phyloP scores from a whole-genome alignment of 2,329 filamentous ascomycete species.

The Xylariaceae sp. region DNA sequence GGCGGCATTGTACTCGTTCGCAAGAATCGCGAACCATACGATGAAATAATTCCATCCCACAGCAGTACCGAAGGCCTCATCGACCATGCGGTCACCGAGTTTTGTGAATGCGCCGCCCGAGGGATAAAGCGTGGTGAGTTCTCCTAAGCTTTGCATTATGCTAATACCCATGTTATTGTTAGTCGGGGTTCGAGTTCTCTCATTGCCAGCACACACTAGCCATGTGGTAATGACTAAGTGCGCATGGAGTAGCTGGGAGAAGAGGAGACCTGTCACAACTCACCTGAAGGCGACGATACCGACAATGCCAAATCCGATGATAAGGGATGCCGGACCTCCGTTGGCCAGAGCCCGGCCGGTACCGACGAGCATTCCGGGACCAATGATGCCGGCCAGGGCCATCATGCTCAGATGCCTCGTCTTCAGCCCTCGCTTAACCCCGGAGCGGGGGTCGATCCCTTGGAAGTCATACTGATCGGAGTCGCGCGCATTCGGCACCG shows the following conservation, averaged over 20 bases:
- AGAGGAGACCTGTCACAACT: slow-evolving; percentile 28
- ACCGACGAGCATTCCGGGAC: slow-evolving; percentile 67
- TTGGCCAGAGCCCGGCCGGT: slow-evolving; percentile 62
- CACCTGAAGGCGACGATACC: slow-evolving; percentile 56
- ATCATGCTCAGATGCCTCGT: slow-evolving; percentile 60
- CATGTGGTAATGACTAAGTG: neutral
- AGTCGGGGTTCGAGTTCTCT: neutral
- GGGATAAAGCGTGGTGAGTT: slow-evolving; percentile 68
- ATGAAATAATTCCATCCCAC: slow-evolving; percentile 70
- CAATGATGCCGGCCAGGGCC: slow-evolving; percentile 58
- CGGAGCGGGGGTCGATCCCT: slow-evolving; percentile 54
- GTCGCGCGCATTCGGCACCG: slow-evolving; percentile 14
- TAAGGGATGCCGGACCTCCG: slow-evolving; percentile 64
- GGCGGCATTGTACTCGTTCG: slow-evolving; percentile 67
- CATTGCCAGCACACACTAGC: no score
- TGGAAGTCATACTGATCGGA: slow-evolving; percentile 34
- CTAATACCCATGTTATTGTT: slow-evolving; percentile 30
- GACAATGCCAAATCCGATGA: slow-evolving; percentile 69
- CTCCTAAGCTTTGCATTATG: slow-evolving; percentile 69
- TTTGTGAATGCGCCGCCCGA: slow-evolving; percentile 67
- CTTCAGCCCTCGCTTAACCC: slow-evolving; percentile 65
- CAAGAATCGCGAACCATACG: slow-evolving; percentile 50
- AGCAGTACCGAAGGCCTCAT: slow-evolving; percentile 62
- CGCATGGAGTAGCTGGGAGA: no score
- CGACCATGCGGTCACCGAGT: slow-evolving; percentile 64